These are phyloP conservation scores for Ophiostoma tasmaniense DNA, from an alignment of 2,329 filamentous ascomycete species.

Conservation along the genomic window DNA sequence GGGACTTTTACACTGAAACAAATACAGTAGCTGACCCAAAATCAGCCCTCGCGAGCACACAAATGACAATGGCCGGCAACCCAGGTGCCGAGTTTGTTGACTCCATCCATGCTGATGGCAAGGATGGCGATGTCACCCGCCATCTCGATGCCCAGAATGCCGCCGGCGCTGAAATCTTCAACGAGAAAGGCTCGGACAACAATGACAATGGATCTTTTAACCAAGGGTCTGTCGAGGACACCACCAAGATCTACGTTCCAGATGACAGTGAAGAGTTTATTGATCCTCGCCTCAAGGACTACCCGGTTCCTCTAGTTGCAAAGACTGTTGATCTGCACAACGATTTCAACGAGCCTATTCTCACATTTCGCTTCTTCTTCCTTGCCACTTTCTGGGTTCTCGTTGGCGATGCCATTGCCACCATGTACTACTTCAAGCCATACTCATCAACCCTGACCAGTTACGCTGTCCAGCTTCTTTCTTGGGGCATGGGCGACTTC, in stretches of 20 bases:
- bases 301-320: constrained; percentile 28
- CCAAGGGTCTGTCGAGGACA: constrained; percentile 17
- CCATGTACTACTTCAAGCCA: constrained; percentile 30
- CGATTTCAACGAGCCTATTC: constrained; percentile 27
- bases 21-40: not conserved
- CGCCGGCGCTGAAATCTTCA: not conserved
- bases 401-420: constrained; percentile 25
- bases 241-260: constrained; percentile 23
- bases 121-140: not conserved
- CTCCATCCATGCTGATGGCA: not conserved
- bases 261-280: constrained; percentile 26
- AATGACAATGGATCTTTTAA: not conserved
- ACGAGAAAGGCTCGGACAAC: not conserved
- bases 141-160: not conserved
- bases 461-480: constrained; percentile 28
- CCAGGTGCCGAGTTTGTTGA: not conserved
- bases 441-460: constrained; percentile 25
- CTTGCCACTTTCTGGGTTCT: constrained; percentile 28
- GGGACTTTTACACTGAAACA: not conserved
- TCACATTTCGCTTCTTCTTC: constrained; percentile 29
- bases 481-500: constrained; percentile 27
- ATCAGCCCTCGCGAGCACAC: not conserved
- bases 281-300: constrained; percentile 27
- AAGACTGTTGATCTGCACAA: constrained; percentile 29
- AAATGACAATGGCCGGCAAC: not conserved